Percentiles rank a stretch among this genome's conserved stretches.
Evolutionary conservation across 768 basidiomycete species (phyloP).

Genomic region (Artomyces pyxidatus): DNA sequence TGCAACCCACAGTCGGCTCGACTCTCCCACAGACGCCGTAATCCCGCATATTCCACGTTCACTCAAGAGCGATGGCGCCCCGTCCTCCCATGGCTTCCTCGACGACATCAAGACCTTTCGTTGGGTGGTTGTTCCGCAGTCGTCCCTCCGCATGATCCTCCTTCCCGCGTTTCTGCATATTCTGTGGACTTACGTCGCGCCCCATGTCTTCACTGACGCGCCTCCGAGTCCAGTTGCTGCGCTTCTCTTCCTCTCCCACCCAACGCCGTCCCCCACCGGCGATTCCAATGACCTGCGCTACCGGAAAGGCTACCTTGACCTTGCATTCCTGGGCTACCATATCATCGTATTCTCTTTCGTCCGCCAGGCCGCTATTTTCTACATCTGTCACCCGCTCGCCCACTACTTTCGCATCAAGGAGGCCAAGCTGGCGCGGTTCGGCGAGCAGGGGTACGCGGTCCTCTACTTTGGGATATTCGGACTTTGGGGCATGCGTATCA

Average conservation of each 20-base stretch:
- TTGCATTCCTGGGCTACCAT: slow-evolving; percentile 74
- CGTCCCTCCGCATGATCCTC: slow-evolving; percentile 60
- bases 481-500: slow-evolving; percentile 70
- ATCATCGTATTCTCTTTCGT: slow-evolving; percentile 86
- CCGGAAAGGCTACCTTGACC: slow-evolving; percentile 65
- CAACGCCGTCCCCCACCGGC: slow-evolving; percentile 39
- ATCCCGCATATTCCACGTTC: neutral
- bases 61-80: slow-evolving; percentile 12
- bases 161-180: slow-evolving; percentile 51
- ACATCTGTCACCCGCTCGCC: slow-evolving; percentile 60
- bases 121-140: slow-evolving; percentile 68
- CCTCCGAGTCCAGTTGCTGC: slow-evolving; percentile 63
- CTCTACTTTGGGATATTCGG: slow-evolving; percentile 72
- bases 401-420: slow-evolving; percentile 59
- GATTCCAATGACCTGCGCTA: slow-evolving; percentile 47
- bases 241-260: slow-evolving; percentile 66
- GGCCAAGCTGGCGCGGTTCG: slow-evolving; percentile 74
- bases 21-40: neutral
- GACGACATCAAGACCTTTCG: slow-evolving; percentile 42
- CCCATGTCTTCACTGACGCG: slow-evolving; percentile 37
- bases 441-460: slow-evolving; percentile 85
- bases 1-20: neutral
- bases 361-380: slow-evolving; percentile 68
- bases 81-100: slow-evolving; percentile 33
- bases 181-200: slow-evolving; percentile 53